Base-by-base conservation (phyloP, 176 grass and related monocot genomes). In the Carex scoparia region DNA sequence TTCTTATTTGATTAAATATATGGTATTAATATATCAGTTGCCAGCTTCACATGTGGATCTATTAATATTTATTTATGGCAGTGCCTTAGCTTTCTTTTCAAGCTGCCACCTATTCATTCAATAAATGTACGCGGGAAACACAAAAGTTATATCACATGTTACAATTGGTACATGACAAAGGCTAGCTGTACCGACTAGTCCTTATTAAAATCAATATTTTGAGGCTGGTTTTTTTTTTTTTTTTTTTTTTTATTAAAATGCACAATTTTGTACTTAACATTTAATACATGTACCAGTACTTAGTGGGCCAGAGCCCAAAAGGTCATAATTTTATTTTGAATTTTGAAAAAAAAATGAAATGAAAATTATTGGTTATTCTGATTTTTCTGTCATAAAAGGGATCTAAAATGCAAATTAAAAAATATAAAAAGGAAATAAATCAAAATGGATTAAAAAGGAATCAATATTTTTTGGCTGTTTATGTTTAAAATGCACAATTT, bases 41-140 rank as follows among this genome's bases (percentile, higher is more conserved):
- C 70, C 70, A 74, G 70, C 70, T 74, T 74, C 46, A 74, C 70
- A 74, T 74, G 70, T n/a, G 42, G 48, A 49, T 74, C 70, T 51
- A 76, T 19, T 10, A 23, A 76, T 42, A 76, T 76, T 55, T 76
- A 76, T 76, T 55, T 76, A 76, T 76, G 48, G 23, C 72, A 55
- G 23, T 10, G 28, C 19, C 72, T 77, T 77, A 19, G 48, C 48
- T 11, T 77, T 77, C 72, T 56, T 77, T 77, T 77, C 5, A 55
- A 77, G 40, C 37, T 56, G 49, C 73, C 49, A 77, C 73, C 49
- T 55, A 49, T 77, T 7, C 19, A 4, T 56, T 55, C 48, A 77
- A 31, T 77, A 77, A 77, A 77, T 77, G 48, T 54, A 30, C 46
- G 11, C 23, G 27, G 42, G 54, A 76, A 76, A 54, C 30, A 54